These are phyloP conservation scores for Emericellopsis terricola DNA, from an alignment of 495 filamentous ascomycete species.

Conservation along the genomic window DNA sequence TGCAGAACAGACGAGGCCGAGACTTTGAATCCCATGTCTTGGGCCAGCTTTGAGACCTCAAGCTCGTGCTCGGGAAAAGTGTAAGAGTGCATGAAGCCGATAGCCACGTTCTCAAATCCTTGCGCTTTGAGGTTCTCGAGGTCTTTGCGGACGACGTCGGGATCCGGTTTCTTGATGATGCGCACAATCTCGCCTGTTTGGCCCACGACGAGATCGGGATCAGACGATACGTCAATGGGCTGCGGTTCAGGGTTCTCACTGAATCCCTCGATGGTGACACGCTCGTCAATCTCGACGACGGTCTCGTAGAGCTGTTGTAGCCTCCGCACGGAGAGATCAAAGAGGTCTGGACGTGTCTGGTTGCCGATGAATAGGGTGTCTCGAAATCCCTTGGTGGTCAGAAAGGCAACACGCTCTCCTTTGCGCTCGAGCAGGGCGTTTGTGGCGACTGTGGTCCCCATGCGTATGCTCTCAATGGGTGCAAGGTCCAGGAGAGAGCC, in stretches of 20 bases:
- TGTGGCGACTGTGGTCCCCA: slow-evolving; percentile 69
- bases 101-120: slow-evolving; percentile 30
- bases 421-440: slow-evolving; percentile 74
- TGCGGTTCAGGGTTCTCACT: slow-evolving; percentile 40
- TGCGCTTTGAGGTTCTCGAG: slow-evolving; percentile 20
- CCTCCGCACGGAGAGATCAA: slow-evolving; percentile 52
- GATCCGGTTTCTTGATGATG: slow-evolving; percentile 17
- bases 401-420: slow-evolving; percentile 64
- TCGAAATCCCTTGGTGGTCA: slow-evolving; percentile 78
- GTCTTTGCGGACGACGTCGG: slow-evolving; percentile 19
- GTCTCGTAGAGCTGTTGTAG: slow-evolving; percentile 40
- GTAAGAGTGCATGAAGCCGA: slow-evolving; percentile 36
- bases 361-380: slow-evolving; percentile 70
- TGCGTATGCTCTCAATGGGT: slow-evolving; percentile 39
- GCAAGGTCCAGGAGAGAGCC: slow-evolving; percentile 6
- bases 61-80: slow-evolving; percentile 36
- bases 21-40: slow-evolving; percentile 31
- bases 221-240: neutral
- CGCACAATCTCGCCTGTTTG: slow-evolving; percentile 33
- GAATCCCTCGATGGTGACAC: slow-evolving; percentile 32
- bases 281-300: slow-evolving; percentile 4
- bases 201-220: slow-evolving; percentile 15
- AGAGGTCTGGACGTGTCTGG: slow-evolving; percentile 58
- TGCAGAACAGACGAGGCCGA: slow-evolving; percentile 30
- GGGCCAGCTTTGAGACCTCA: slow-evolving; percentile 32